Evolutionary conservation across 2,329 filamentous ascomycete species (phyloP), one percentile per base, ranked within the genome.

Genomic region (Pseudocercospora crystallina): DNA sequence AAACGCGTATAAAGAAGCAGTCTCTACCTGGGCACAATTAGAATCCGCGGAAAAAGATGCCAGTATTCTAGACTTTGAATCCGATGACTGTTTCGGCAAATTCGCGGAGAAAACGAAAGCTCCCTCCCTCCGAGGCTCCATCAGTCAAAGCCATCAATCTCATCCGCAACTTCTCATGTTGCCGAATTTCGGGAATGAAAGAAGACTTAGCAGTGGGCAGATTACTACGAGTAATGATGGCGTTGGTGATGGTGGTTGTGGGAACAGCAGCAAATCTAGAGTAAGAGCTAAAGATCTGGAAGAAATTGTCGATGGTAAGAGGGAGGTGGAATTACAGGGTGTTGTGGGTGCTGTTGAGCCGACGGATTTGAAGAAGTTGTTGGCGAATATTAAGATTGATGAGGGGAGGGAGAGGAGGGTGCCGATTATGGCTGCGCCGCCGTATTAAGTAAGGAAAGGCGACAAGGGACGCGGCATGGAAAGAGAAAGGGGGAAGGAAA

Each of bases 1-100:
- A 47, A 86, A 86, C 66, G 89, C 90, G 0, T 99, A 97, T 61
- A 82, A 85, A 5, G 89, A 95, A 68, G 88, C 90, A 4, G 71
- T 97, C 12, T 70, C 89, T 35, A 88, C 87, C 0, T 99, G 92
- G 90, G 76, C 96, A 45, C 51, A 58, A 13, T 58, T 65, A 13
- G 67, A 70, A 45, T 65, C 64, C 11, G 60, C 61, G 20, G 61
- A 64, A 26, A 58, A 53, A 39, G 65, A 67, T 47, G 46, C 58
- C 9, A 60, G 56, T 12, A 47, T 65, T 30, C 60, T 59, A 43
- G 60, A 62, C 37, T 59, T 59, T 47, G 58, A 61, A 34, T 42
- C 56, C n/a, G 53, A 53, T 13, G 56, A 61, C 40, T 58, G 56
- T 38, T 57, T 61, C 46, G 54, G 48, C 15, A 53, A 44, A 43